Conservation (phyloP, 768 basidiomycete genomes). For the Cystobasidiopsis lactophilus region DNA sequence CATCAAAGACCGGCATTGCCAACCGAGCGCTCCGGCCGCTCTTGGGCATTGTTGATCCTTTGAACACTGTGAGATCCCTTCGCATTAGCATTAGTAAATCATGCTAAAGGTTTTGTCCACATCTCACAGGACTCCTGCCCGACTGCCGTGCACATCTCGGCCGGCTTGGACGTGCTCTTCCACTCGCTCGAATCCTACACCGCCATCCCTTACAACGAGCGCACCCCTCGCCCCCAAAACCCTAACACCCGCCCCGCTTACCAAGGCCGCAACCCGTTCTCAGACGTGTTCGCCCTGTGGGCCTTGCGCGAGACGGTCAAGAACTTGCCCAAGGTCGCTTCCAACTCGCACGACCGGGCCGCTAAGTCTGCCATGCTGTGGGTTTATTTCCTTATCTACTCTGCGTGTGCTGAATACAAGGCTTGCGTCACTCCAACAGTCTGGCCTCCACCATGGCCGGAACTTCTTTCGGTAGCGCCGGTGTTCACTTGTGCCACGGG, state of each 20-base stretch:
- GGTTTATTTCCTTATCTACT: not conserved
- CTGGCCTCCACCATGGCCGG: conserved; percentile 56
- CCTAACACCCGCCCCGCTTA: conserved; percentile 79
- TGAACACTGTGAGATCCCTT: conserved; percentile 49
- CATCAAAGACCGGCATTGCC: conserved; percentile 93
- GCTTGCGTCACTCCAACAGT: conserved; percentile 26
- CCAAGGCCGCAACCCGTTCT: conserved; percentile 74
- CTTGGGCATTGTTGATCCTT: conserved; percentile 63
- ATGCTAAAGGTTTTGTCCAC: not conserved
- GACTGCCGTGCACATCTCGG: conserved; percentile 71
- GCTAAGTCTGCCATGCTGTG: conserved; percentile 74
- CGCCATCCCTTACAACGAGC: conserved; percentile 81
- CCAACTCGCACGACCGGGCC: conserved; percentile 52
- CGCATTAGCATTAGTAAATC: not conserved
- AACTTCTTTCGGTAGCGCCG: conserved; percentile 84
- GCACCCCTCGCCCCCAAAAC: conserved; percentile 68
- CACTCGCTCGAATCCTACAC: conserved; percentile 89
- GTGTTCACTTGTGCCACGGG: conserved; percentile 72
- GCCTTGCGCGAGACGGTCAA: conserved; percentile 71
- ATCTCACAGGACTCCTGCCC: conserved; percentile 35
- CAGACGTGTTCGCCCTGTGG: conserved; percentile 86
- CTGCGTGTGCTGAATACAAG: not conserved
- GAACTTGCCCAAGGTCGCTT: conserved; percentile 63
- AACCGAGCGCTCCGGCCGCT: conserved; percentile 74
- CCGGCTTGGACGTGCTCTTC: conserved; percentile 89